These are phyloP conservation scores for Chlamydomonas sp. DNA, from an alignment of 139 green algal genomes.

Conservation along the genomic window DNA sequence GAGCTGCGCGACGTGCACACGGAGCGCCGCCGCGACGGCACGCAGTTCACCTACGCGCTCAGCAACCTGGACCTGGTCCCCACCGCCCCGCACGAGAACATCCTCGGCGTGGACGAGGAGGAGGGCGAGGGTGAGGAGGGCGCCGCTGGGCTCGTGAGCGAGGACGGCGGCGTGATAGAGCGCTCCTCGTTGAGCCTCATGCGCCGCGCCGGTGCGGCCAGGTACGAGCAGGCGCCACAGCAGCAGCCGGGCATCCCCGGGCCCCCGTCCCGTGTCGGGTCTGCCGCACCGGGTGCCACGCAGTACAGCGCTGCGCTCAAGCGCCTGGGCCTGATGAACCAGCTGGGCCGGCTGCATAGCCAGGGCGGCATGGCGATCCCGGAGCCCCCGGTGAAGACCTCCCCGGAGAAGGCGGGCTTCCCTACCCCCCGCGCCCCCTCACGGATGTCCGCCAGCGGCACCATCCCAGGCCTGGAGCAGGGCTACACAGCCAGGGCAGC, in stretches of 20 bases:
- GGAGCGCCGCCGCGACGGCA: slow-evolving; percentile 9
- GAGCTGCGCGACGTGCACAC: background rate
- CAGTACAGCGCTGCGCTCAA: slow-evolving; percentile 19
- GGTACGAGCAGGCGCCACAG: background rate
- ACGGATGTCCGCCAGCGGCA: no score
- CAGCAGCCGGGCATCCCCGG: background rate
- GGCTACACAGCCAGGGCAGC: no score
- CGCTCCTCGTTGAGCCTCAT: no score
- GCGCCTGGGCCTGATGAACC: slow-evolving; percentile 13
- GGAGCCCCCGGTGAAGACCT: no score
- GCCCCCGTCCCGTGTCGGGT: no score
- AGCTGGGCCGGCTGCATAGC: background rate
- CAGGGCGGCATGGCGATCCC: background rate
- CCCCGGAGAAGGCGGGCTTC: no score
- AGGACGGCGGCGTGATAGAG: background rate
- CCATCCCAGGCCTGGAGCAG: no score
- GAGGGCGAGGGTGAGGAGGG: background rate
- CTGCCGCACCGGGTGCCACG: background rate
- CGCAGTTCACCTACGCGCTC: slow-evolving; percentile 27
- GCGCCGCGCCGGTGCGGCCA: background rate
- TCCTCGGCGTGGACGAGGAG: background rate
- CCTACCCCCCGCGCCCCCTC: no score
- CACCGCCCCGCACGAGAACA: background rate
- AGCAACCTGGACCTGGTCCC: slow-evolving; percentile 22
- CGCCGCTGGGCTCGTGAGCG: no score